These are phyloP conservation scores for Glebionis coronaria DNA, from an alignment of 129 eudicot genomes.

Conservation along the genomic window DNA sequence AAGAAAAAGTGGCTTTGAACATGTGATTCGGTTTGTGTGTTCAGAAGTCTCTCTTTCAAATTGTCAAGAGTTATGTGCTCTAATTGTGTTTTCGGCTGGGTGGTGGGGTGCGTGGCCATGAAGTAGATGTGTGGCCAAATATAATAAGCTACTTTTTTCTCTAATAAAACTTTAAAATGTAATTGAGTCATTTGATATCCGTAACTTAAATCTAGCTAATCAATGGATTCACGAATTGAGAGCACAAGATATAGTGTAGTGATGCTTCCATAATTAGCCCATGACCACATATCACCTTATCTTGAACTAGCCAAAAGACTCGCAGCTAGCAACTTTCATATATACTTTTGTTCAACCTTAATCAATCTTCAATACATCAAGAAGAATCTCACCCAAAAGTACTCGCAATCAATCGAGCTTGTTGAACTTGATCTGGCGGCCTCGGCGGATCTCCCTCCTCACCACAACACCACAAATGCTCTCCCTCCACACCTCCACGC, in stretches of 20 bases:
- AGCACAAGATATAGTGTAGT: slow-evolving; percentile 8
- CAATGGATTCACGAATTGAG: neutral
- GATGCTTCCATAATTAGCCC: slow-evolving; percentile 52
- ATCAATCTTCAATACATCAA: slow-evolving; percentile 29
- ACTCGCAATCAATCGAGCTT: slow-evolving; percentile 26
- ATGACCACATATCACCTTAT: slow-evolving; percentile 45
- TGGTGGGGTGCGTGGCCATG: no score
- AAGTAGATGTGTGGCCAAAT: no score
- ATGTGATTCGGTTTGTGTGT: no score
- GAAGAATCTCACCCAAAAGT: neutral
- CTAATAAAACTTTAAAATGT: no score
- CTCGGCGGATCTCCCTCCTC: slow-evolving; percentile 38
- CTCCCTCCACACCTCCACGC: slow-evolving; percentile 40
- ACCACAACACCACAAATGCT: slow-evolving; percentile 46
- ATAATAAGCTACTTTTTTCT: no score
- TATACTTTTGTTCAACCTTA: slow-evolving; percentile 31
- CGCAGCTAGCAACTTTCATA: slow-evolving; percentile 17
- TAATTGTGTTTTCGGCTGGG: no score
- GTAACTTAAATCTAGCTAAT: neutral
- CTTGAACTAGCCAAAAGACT: slow-evolving; percentile 46
- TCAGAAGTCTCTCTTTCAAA: no score
- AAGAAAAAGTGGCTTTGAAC: no score
- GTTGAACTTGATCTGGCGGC: slow-evolving; percentile 33
- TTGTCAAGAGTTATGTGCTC: no score
- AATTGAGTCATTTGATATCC: no score